Conservation (phyloP, 768 basidiomycete species). For the Boletus insuetus region DNA sequence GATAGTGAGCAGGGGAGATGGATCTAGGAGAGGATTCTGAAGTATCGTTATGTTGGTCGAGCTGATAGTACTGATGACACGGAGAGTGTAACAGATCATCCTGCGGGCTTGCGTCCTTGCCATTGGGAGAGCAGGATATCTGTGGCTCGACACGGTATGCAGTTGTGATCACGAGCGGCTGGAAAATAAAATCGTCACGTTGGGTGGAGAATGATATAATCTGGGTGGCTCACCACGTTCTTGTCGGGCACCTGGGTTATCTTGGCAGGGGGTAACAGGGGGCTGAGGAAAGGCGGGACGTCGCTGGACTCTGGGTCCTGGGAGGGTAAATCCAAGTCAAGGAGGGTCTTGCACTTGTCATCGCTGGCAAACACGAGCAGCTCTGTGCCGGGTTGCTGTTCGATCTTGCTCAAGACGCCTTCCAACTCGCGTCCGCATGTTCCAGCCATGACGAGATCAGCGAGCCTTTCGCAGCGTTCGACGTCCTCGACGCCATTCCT, state of each 20-base stretch:
- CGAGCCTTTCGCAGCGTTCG: constrained; percentile 48
- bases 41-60: background rate
- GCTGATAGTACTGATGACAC: constrained; percentile 6
- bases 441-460: constrained; percentile 48
- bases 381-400: constrained; percentile 3
- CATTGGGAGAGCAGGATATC: background rate
- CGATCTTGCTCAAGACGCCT: constrained; percentile 40
- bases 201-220: background rate
- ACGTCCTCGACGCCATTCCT: constrained; percentile 48
- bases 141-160: constrained; percentile 2
- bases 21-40: background rate
- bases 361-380: background rate
- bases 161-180: constrained; percentile 5
- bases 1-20: constrained; percentile 4
- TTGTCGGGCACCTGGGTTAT: background rate
- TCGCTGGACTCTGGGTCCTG: background rate
- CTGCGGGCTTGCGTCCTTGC: background rate
- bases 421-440: constrained; percentile 49
- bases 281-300: constrained; percentile 27
- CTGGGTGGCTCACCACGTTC: constrained; percentile 13
- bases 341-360: background rate
- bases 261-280: constrained; percentile 28
- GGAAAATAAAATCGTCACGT: background rate
- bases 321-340: background rate
- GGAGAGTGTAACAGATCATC: background rate